Percentiles rank a stretch among this genome's conserved stretches.
Conservation (phyloP, 2,329 filamentous ascomycete species). For the Ambrosiella cleistominuta region DNA sequence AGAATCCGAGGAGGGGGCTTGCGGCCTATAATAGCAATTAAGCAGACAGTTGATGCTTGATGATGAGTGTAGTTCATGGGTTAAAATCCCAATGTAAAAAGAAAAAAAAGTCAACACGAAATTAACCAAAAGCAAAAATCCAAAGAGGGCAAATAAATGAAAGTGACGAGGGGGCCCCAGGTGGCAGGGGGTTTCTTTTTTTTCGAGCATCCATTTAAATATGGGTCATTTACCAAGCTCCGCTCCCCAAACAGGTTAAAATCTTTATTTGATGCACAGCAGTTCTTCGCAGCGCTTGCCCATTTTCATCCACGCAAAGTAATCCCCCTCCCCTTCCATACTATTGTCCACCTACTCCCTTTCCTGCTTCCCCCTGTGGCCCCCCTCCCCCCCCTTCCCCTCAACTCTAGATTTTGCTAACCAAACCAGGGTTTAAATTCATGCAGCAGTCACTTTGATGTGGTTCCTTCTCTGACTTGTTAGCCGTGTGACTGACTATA, state of each 20-base stretch:
- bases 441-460: neutral
- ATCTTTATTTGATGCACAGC: neutral
- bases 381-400: neutral
- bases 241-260: neutral
- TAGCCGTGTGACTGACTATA: neutral
- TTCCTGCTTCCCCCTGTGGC: neutral
- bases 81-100: neutral
- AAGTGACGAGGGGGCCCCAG: neutral
- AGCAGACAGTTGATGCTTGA: neutral
- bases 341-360: neutral
- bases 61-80: neutral
- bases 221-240: neutral
- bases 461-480: neutral
- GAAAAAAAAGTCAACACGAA: neutral
- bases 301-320: too few relatives aligned
- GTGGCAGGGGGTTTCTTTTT: neutral
- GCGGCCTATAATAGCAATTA: neutral
- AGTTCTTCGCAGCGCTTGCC: too few relatives aligned
- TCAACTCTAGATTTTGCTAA: neutral
- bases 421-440: neutral
- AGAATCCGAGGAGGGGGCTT: neutral
- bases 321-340: too few relatives aligned
- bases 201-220: neutral
- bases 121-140: neutral
- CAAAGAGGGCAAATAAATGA: conserved; percentile 3